A percentile compares a stretch with the other conserved stretches of the same genome.
Evolutionary conservation across 140 eudicot genomes (phyloP).

Genomic region (Senecio squalidus): DNA sequence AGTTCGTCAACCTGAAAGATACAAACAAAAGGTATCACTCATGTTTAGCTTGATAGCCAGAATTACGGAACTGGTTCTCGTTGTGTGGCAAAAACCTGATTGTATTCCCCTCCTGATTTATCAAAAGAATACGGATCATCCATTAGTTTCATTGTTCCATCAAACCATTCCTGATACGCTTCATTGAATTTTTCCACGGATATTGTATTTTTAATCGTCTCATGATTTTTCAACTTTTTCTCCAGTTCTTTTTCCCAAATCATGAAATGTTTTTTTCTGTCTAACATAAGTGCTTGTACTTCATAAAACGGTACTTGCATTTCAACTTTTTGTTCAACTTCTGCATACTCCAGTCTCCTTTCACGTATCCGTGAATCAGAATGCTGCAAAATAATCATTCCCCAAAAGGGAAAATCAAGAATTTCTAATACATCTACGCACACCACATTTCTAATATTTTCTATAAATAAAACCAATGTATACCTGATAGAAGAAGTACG

Average conservation of each 20-base stretch:
- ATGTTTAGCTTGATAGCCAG: no score
- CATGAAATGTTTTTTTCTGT: not conserved
- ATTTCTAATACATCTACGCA: not conserved
- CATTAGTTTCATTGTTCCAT: not conserved
- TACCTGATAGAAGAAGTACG: not conserved
- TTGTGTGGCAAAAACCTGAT: not conserved
- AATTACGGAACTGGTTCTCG: no score
- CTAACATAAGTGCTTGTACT: not conserved
- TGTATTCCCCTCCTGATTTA: not conserved
- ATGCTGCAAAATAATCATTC: not conserved
- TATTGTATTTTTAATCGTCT: not conserved
- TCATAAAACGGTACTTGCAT: not conserved
- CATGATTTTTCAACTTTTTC: not conserved
- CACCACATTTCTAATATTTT: not conserved
- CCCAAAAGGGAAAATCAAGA: not conserved
- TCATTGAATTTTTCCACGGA: not conserved
- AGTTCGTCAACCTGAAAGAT: not conserved
- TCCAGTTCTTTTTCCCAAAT: not conserved
- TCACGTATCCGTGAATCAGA: not conserved
- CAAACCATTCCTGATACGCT: not conserved
- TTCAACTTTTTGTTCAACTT: not conserved
- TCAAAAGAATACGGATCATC: conserved; percentile 5
- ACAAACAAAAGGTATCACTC: not conserved
- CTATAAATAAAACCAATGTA: not conserved
- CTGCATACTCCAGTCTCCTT: not conserved